Evolutionary conservation across 1,139 yeast genomes (phyloP), one percentile per base, ranked within the genome.

Genomic region (Blastobotrys indianensis): DNA sequence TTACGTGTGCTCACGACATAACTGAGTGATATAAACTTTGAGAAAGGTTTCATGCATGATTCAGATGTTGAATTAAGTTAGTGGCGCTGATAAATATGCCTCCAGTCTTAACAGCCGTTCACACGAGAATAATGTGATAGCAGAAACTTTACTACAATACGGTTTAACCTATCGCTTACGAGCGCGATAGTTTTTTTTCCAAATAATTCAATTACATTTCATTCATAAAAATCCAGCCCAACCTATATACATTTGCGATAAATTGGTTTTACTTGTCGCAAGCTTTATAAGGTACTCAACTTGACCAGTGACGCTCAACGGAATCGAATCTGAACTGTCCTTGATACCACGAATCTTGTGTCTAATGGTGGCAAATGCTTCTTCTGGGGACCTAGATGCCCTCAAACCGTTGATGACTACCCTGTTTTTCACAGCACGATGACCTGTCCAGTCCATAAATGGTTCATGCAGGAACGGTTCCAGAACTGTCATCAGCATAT

Each of bases 401-500:
- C 52, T 48, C 17, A 60, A 52, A 4, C 60, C 63, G 35, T 56
- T 58, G 32, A 56, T 55, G 11, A 51, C 43, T 8, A 51, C 49
- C 7, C 50, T 42, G 1, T 41, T 44, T 15, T 46, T 46, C 15
- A 50, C 53, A 45, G 43, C 53, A 37, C 46, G 49, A 37, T 51
- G 51, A 37, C 51, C 46, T 2, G 56, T 47, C 67, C 65, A 62
- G 42, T 60, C 70, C 3, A 85, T 78, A 46, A 87, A 82, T 1
- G 95, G 95, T 65, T 94, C 99, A 62, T 92, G 87, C 51, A 92
- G 71, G 62, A 94, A 86, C 1, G 97, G 85, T 64, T 94, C 98
- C 55, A 94, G 73, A 42, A 87, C 85, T 59, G 92, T 92, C 85
- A 88, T 85, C 54, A 94, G 69, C 34, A 90, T 80, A n/a, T 86